Conservation (phyloP, 495 filamentous ascomycete genomes). For the Lophiostoma macrostomum region DNA sequence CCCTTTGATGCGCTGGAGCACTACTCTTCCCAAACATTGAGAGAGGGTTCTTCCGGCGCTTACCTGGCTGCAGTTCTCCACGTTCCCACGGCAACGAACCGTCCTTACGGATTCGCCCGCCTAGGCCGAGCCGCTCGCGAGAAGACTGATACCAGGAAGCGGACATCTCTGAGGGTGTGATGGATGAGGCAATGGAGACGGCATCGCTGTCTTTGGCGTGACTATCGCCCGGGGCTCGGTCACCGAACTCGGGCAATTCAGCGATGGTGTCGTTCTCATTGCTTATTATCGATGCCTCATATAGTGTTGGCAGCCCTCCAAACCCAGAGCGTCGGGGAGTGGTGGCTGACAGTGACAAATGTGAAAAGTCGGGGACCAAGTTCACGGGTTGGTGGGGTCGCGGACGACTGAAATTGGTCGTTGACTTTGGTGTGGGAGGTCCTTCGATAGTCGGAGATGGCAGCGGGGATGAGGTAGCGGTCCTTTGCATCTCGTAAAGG, state of each 20-base stretch:
- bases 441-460: background rate
- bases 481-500: background rate
- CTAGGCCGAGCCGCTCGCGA: conserved; percentile 39
- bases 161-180: conserved; percentile 36
- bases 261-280: background rate
- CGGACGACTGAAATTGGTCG: conserved; percentile 22
- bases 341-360: background rate
- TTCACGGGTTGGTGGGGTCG: conserved; percentile 3
- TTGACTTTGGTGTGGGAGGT: background rate
- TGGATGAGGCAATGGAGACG: conserved; percentile 16
- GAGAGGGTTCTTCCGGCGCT: too few relatives aligned
- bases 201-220: conserved; percentile 9
- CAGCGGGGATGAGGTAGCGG: background rate
- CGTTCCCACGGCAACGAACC: conserved; percentile 37
- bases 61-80: conserved; percentile 13
- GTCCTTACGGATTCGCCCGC: conserved; percentile 32
- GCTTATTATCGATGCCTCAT: conserved; percentile 8
- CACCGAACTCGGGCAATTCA: background rate
- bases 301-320: conserved; percentile 9
- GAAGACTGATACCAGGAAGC: conserved; percentile 37
- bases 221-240: too few relatives aligned
- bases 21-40: too few relatives aligned
- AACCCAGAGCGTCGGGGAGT: background rate
- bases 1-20: too few relatives aligned
- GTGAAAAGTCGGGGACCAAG: background rate